Conservation (phyloP, 2,329 filamentous ascomycete genomes). For the Phialemonium atrogriseum region DNA sequence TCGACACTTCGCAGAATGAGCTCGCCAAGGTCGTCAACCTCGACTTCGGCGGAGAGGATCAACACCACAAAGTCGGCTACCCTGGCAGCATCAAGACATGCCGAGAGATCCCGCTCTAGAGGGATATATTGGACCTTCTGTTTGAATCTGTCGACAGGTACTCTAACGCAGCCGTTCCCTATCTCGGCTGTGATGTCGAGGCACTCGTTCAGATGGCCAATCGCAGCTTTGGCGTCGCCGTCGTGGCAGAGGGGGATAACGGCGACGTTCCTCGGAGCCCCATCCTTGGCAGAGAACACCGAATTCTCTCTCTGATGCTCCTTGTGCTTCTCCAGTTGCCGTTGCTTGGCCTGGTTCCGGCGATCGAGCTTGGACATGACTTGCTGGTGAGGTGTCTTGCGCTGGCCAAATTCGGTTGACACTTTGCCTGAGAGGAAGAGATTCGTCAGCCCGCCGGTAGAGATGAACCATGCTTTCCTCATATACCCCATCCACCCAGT, state of each 20-base stretch:
- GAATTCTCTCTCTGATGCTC: conserved; percentile 72
- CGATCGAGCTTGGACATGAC: conserved; percentile 96
- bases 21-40: conserved; percentile 80
- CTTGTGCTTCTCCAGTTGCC: conserved; percentile 72
- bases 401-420: conserved; percentile 60
- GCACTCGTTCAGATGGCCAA: conserved; percentile 65
- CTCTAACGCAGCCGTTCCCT: conserved; percentile 50
- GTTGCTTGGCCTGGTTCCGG: conserved; percentile 89
- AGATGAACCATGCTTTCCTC: neutral
- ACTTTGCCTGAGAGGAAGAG: conserved; percentile 57
- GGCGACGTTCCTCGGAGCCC: conserved; percentile 79
- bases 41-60: conserved; percentile 70
- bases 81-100: conserved; percentile 76
- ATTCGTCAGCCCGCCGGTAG: neutral
- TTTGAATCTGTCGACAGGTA: conserved; percentile 83
- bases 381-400: conserved; percentile 90
- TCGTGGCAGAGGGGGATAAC: conserved; percentile 76
- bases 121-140: conserved; percentile 86
- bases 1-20: conserved; percentile 79
- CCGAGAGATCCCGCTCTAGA: conserved; percentile 62
- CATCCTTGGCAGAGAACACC: conserved; percentile 79
- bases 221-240: conserved; percentile 57
- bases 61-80: conserved; percentile 88
- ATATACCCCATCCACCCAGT: neutral
- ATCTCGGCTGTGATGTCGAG: conserved; percentile 67